Evolutionary conservation across 768 basidiomycete species (phyloP).

Genomic region (Suillus lakei): DNA sequence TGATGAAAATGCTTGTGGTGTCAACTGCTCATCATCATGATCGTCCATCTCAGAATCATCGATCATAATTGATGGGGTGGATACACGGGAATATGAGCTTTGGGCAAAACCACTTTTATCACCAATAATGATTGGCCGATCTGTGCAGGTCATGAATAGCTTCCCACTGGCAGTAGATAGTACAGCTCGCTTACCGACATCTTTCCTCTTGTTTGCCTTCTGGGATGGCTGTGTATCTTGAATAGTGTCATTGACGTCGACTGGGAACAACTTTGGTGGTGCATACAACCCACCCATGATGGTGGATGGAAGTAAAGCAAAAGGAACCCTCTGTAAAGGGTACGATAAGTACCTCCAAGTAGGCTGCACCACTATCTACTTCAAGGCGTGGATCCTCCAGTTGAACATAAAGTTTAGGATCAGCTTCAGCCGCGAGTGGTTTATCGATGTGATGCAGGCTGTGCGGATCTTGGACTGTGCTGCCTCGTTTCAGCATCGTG

Average conservation of each 20-base stretch:
- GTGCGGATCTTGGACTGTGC: background rate
- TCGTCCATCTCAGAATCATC: background rate
- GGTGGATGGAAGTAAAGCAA: background rate
- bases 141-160: background rate
- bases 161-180: background rate
- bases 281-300: background rate
- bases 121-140: background rate
- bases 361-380: background rate
- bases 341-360: background rate
- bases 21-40: background rate
- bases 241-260: background rate
- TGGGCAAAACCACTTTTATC: too few relatives aligned
- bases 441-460: too few relatives aligned
- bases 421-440: too few relatives aligned
- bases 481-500: background rate
- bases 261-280: background rate
- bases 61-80: background rate
- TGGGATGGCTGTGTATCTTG: background rate
- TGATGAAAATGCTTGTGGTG: background rate
- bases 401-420: too few relatives aligned
- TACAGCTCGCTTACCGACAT: background rate
- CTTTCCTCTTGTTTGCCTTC: background rate
- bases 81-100: background rate
- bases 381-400: too few relatives aligned
- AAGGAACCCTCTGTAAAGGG: background rate